These are phyloP conservation scores for Gracilaria gracilis DNA, from an alignment of 23 red algal species.

Conservation along the genomic window DNA sequence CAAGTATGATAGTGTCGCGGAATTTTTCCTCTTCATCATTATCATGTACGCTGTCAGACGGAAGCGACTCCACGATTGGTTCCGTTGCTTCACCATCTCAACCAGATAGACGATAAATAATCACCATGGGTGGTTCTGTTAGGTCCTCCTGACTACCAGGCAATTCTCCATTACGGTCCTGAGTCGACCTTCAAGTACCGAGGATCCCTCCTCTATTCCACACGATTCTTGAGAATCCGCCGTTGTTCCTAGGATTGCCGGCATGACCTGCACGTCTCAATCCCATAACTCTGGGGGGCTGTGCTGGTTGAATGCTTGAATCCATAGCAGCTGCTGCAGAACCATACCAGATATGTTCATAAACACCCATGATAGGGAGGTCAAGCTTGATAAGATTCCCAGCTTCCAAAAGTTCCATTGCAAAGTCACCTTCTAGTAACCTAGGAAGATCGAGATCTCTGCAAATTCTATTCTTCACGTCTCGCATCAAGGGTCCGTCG, in stretches of 20 bases:
- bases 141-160: conserved; percentile 1
- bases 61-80: conserved; percentile 66
- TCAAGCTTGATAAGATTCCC: conserved; percentile 83
- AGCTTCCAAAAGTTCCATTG: conserved; percentile 83
- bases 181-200: background rate
- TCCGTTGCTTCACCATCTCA: conserved; percentile 91
- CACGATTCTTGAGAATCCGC: conserved; percentile 37
- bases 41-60: conserved; percentile 29
- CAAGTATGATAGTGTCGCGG: conserved; percentile 60
- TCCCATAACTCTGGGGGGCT: conserved; percentile 38
- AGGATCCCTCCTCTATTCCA: conserved; percentile 31
- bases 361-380: conserved; percentile 71
- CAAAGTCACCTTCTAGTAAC: conserved; percentile 89
- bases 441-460: conserved; percentile 79
- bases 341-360: conserved; percentile 69
- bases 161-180: conserved; percentile 23
- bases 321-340: conserved; percentile 47
- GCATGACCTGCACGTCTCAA: conserved; percentile 46
- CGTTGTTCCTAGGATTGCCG: conserved; percentile 29
- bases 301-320: conserved; percentile 61
- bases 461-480: conserved; percentile 89
- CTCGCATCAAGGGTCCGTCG: conserved; percentile 79
- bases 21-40: conserved; percentile 59
- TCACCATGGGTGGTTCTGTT: conserved; percentile 23
- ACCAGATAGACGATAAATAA: conserved; percentile 82